phyloP scores from a whole-genome alignment of 2,329 filamentous ascomycete species.

The Sclerotinia subarctica region DNA sequence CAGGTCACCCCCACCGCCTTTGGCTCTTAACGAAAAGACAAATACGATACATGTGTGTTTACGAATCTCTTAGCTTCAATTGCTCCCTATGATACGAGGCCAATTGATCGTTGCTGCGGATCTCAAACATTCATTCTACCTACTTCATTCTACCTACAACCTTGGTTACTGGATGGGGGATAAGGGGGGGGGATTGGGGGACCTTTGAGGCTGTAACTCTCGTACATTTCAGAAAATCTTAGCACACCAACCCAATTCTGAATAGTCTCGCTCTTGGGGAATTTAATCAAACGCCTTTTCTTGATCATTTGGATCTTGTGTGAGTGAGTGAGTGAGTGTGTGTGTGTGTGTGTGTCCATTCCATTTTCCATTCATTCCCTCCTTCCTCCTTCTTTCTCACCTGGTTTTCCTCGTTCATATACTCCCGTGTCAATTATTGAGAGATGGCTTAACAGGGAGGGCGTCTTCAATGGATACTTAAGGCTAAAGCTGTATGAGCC shows the following conservation, averaged over 20 bases:
- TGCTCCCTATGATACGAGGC: neutral
- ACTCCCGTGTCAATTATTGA: constrained; percentile 2
- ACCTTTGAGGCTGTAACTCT: constrained; percentile 3
- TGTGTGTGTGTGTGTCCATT: too few relatives aligned
- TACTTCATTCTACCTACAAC: neutral
- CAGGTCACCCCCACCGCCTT: constrained; percentile 7
- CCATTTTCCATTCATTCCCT: neutral
- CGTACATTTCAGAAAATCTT: constrained; percentile 1
- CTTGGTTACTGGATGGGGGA: neutral
- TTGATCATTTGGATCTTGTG: neutral
- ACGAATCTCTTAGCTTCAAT: constrained; percentile 12
- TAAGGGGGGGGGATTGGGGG: too few relatives aligned
- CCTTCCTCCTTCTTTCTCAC: neutral
- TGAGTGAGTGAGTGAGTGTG: too few relatives aligned
- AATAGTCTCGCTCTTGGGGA: neutral
- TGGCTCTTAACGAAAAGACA: neutral
- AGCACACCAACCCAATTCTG: neutral
- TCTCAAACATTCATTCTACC: neutral
- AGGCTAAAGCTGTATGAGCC: constrained; percentile 11
- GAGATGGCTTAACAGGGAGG: constrained; percentile 6
- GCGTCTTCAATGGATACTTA: neutral
- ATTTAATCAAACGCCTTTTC: neutral
- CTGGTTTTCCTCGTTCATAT: neutral
- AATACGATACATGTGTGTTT: constrained; percentile 8
- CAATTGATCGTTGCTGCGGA: constrained; percentile 4